phyloP scores from a whole-genome alignment of 2,329 filamentous ascomycete genomes.

The Phyllosticta citribraziliensis region DNA sequence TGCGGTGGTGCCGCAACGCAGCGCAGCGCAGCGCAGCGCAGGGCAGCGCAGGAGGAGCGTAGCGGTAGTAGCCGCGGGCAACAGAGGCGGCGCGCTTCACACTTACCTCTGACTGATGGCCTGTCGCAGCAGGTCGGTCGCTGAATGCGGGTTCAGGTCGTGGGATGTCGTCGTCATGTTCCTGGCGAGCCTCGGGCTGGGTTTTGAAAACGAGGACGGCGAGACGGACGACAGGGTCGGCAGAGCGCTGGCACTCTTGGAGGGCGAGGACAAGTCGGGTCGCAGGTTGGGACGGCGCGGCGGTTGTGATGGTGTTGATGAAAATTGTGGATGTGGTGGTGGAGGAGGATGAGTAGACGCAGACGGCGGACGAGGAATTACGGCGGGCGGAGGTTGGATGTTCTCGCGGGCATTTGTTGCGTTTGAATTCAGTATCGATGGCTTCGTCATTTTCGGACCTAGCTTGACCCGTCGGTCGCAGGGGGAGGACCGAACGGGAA shows the following conservation, averaged over 20 bases:
- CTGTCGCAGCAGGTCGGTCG: constrained; percentile 49
- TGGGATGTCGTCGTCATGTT: constrained; percentile 21
- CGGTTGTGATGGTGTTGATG: constrained; percentile 13
- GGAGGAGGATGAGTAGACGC: not conserved
- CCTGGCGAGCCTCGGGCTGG: not conserved
- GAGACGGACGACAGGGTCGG: constrained; percentile 31
- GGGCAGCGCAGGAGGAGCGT: not conserved
- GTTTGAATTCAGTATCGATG: not conserved
- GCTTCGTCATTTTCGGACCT: not conserved
- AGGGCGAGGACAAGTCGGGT: not conserved
- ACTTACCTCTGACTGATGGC: constrained; percentile 49
- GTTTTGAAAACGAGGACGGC: not conserved
- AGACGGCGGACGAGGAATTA: too few species aligned
- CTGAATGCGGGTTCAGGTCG: constrained; percentile 40
- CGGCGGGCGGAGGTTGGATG: constrained; percentile 1
- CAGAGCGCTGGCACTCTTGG: constrained; percentile 35
- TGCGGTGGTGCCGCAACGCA: not conserved
- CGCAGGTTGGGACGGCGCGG: constrained; percentile 3
- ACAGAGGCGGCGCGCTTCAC: constrained; percentile 12
- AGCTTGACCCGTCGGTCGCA: constrained; percentile 12
- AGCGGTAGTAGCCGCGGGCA: not conserved
- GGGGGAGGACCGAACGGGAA: constrained; percentile 18
- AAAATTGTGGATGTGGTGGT: not conserved
- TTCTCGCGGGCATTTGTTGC: constrained; percentile 1
- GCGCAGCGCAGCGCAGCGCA: not conserved